A percentile compares a stretch with the other conserved stretches of the same genome.
Conservation (phyloP, 192 early-diverging fungal genomes). For the Podila epicladia region DNA sequence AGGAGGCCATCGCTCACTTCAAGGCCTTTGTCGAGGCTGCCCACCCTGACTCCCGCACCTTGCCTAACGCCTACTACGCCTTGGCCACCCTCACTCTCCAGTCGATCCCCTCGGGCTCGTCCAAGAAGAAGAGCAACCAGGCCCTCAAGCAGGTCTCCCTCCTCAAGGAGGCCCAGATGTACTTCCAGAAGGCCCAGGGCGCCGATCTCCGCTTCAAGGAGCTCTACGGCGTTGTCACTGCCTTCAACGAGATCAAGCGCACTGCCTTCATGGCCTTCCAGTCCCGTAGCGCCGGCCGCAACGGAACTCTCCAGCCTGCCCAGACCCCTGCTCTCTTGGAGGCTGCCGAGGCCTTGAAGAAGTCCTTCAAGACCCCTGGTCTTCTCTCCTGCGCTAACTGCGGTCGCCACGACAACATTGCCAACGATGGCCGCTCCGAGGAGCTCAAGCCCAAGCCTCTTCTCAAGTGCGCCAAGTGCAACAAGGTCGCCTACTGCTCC, state of each 20-base stretch:
- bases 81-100: slow-evolving; percentile 54
- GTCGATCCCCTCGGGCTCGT: slow-evolving; percentile 33
- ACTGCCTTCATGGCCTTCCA: slow-evolving; percentile 54
- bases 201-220: slow-evolving; percentile 63
- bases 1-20: slow-evolving; percentile 60
- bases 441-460: slow-evolving; percentile 55
- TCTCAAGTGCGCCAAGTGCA: slow-evolving; percentile 63
- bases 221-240: slow-evolving; percentile 60
- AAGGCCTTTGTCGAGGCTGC: slow-evolving; percentile 58
- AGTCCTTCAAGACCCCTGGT: slow-evolving; percentile 53
- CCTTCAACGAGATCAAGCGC: slow-evolving; percentile 62
- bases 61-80: slow-evolving; percentile 62
- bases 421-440: slow-evolving; percentile 39
- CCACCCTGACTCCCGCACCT: slow-evolving; percentile 62
- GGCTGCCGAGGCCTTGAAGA: slow-evolving; percentile 42
- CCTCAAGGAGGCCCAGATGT: slow-evolving; percentile 54
- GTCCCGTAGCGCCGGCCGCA: slow-evolving; percentile 35
- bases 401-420: slow-evolving; percentile 50
- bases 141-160: slow-evolving; percentile 45
- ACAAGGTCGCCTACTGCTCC: slow-evolving; percentile 65
- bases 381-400: slow-evolving; percentile 59
- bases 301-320: slow-evolving; percentile 21
- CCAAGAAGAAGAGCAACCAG: slow-evolving; percentile 56
- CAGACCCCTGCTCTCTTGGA: slow-evolving; percentile 50
- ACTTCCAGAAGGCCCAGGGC: slow-evolving; percentile 61